Evolutionary conservation across 306 rosid species (phyloP).

Genomic region (Vicia sativa): DNA sequence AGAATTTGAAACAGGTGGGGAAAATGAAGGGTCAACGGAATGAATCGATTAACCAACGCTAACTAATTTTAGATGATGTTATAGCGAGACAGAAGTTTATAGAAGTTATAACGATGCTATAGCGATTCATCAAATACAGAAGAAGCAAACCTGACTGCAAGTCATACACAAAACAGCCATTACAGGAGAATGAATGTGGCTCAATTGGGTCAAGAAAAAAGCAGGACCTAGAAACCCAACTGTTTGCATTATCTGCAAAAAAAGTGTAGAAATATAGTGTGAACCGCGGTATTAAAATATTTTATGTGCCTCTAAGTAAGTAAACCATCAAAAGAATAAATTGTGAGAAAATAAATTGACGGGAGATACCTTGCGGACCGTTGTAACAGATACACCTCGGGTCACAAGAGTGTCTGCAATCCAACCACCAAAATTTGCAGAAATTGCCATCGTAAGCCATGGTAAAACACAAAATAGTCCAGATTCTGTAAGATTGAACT

Average conservation of each 20-base stretch:
- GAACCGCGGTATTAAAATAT: background rate
- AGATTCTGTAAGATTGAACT: constrained; percentile 98
- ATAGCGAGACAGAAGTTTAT: background rate
- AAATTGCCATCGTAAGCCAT: constrained; percentile 94
- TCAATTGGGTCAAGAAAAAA: constrained; percentile 95
- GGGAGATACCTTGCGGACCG: constrained; percentile 85
- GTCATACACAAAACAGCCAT: constrained; percentile 98
- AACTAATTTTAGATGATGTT: background rate
- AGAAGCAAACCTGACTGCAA: constrained; percentile 85
- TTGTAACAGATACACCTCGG: constrained; percentile 81
- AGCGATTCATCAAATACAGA: background rate
- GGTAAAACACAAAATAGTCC: constrained; percentile 89
- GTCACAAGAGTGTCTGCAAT: constrained; percentile 96
- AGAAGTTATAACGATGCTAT: background rate
- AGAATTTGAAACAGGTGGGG: constrained; percentile 33
- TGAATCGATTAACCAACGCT: constrained; percentile 1
- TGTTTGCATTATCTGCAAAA: constrained; percentile 89
- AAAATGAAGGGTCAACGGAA: background rate
- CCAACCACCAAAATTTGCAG: constrained; percentile 98
- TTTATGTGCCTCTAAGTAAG: no score
- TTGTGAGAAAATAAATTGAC: background rate
- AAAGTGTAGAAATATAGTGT: constrained; percentile 23
- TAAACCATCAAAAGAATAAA: no score
- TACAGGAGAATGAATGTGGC: constrained; percentile 82
- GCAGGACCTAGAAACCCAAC: constrained; percentile 99